These are phyloP conservation scores for Fusarium longipes DNA, from an alignment of 2,329 filamentous ascomycete species.

Conservation along the genomic window DNA sequence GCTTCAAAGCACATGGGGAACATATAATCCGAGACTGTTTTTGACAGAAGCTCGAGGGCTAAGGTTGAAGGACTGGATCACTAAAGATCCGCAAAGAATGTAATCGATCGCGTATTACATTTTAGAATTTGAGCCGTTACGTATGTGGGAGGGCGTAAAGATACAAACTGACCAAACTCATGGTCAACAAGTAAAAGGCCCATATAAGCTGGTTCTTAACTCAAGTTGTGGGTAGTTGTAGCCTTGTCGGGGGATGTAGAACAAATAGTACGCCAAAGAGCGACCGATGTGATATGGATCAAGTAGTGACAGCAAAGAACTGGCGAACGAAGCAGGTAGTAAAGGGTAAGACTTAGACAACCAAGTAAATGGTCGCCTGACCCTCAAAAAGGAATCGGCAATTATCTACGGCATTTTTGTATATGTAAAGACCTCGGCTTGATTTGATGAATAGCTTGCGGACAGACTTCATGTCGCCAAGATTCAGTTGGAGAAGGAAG, in stretches of 20 bases:
- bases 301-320: background rate
- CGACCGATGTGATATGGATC: background rate
- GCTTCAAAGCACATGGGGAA: too few species aligned
- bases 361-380: background rate
- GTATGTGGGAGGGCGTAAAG: too few species aligned
- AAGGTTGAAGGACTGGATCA: too few species aligned
- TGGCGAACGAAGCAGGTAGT: background rate
- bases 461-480: background rate
- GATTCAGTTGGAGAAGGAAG: constrained; percentile 11
- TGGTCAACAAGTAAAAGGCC: background rate
- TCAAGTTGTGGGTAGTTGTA: background rate
- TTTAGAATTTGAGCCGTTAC: too few species aligned
- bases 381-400: background rate
- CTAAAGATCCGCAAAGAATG: too few species aligned
- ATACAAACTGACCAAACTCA: background rate
- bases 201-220: background rate
- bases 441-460: background rate
- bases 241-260: background rate
- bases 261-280: background rate
- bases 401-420: background rate
- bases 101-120: too few species aligned
- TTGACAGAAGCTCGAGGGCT: too few species aligned
- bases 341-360: background rate
- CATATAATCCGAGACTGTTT: too few species aligned
- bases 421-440: background rate